Conservation (phyloP, 768 basidiomycete genomes). For the Sarcodon aspratus region DNA sequence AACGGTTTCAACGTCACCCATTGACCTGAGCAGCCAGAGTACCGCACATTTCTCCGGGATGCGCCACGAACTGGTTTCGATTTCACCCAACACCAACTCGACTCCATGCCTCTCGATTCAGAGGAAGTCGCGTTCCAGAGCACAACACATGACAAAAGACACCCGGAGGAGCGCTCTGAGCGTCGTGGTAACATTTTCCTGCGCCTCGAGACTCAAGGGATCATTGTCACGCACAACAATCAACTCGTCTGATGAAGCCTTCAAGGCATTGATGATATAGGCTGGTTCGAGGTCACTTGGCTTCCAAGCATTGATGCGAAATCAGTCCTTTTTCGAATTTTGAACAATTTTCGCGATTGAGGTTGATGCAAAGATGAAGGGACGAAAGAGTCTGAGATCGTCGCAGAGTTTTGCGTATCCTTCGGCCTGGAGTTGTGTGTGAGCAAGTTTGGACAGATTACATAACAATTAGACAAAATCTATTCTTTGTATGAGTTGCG, state of each 20-base stretch:
- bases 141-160: slow-evolving; percentile 76
- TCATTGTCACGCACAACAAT: slow-evolving; percentile 86
- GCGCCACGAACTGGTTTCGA: slow-evolving; percentile 88
- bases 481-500: no score
- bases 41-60: slow-evolving; percentile 99
- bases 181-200: slow-evolving; percentile 79
- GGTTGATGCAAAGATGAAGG: slow-evolving; percentile 87
- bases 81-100: slow-evolving; percentile 93
- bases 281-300: slow-evolving; percentile 86
- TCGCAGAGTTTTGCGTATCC: slow-evolving; percentile 55
- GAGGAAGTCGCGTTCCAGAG: slow-evolving; percentile 80
- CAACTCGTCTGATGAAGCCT: slow-evolving; percentile 63
- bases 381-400: slow-evolving; percentile 69
- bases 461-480: no score
- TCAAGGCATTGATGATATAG: slow-evolving; percentile 74
- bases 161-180: slow-evolving; percentile 92
- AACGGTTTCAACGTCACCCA: slow-evolving; percentile 99
- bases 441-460: no score
- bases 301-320: slow-evolving; percentile 91
- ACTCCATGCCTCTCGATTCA: slow-evolving; percentile 94
- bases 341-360: slow-evolving; percentile 89
- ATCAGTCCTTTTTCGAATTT: slow-evolving; percentile 90
- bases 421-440: no score
- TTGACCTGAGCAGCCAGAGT: slow-evolving; percentile 97
- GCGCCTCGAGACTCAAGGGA: slow-evolving; percentile 59